Evolutionary conservation across 768 basidiomycete species (phyloP).

Genomic region (Amanita thiersii): DNA sequence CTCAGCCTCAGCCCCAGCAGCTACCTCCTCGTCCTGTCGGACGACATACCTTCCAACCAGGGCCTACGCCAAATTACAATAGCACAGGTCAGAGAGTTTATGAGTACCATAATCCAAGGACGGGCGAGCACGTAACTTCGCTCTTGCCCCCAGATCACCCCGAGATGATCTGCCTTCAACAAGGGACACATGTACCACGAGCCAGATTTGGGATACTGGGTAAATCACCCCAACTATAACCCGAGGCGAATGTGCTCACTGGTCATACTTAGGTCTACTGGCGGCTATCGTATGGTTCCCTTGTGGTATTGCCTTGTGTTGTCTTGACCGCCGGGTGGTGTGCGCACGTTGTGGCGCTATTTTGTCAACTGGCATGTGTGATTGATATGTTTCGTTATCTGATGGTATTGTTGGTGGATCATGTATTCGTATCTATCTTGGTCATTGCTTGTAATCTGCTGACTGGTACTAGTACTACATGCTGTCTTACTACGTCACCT

Average conservation of each 20-base stretch:
- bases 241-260: conserved; percentile 6
- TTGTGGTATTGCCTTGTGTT: conserved; percentile 67
- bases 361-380: conserved; percentile 39
- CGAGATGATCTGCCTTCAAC: conserved; percentile 79
- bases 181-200: conserved; percentile 55
- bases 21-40: too few species aligned
- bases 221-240: conserved; percentile 20
- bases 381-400: conserved; percentile 6
- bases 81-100: too few species aligned
- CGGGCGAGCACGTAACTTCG: conserved; percentile 50
- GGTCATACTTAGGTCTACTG: conserved; percentile 47
- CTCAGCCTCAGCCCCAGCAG: too few species aligned
- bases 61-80: too few species aligned
- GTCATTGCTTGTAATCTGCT: not conserved
- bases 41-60: too few species aligned
- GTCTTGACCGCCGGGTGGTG: conserved; percentile 63
- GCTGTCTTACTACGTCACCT: not conserved
- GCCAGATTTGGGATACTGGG: conserved; percentile 68
- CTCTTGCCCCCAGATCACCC: conserved; percentile 71
- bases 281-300: conserved; percentile 86
- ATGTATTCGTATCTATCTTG: not conserved
- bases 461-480: not conserved
- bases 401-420: not conserved
- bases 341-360: conserved; percentile 45
- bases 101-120: conserved; percentile 56